Base-by-base conservation (phyloP, 768 basidiomycete genomes). In the Boletus patriciae region DNA sequence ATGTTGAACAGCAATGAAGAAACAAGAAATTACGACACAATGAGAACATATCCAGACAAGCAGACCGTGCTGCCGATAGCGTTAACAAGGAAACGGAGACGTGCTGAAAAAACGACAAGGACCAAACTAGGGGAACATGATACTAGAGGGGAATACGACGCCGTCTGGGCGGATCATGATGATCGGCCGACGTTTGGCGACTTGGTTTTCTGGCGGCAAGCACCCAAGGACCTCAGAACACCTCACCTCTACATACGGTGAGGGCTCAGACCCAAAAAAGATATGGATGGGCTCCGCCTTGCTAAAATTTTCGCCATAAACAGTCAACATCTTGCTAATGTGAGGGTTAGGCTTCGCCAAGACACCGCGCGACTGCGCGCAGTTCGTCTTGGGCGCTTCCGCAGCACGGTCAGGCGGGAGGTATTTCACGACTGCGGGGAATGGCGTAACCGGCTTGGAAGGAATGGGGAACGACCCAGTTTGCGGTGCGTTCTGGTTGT, bases 291-390 rank as follows among this genome's bases (percentile, higher is more conserved):
- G 90, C 56, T 93, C 90, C 38, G 81, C 72, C 78, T 92, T 93
- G 67, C 81, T 84, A 72, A 94, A 92, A 75, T 94, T 90, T 74
- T 94, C 90, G 55, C 92, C 93, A 65, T 93, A 91, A 1, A 94
- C 79, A 25, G 91, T 94, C 61, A 94, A 73, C 84, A 91, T 85
- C 75, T 92, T 88, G 25, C 83, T 81, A 36, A 85, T 80, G 63
- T 89, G 87, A 27, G 88, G 87, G 66, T 85, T 89, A 25, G 90
- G 88, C 72, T 92, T 90, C 42, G 87, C 77, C 57, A 91, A 73
- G 54, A 86, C 81, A 34, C 82, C 86, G 31, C 88, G 83, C 51
- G 86, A 83, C 50, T 81, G 77, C 40, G 82, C 72, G 69, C 86
- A 85, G 64, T 84, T 85, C 37, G 83, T 76, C 73, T 92, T 92